Evolutionary conservation across 139 green algal species (phyloP).

Genomic region (Picochlorum sp.): DNA sequence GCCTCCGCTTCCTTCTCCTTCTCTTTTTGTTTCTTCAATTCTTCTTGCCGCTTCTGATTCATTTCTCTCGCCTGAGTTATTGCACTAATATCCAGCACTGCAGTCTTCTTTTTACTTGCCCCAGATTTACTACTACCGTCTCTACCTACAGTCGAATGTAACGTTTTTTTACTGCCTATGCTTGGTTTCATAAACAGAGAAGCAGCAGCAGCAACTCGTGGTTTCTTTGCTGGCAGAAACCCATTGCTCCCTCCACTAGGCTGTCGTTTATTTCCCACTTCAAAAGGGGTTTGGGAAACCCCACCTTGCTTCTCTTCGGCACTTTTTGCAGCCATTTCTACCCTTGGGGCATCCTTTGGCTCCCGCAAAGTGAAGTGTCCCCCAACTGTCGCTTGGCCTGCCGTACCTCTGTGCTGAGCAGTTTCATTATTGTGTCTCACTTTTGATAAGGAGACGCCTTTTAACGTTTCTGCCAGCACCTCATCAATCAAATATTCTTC

Average conservation of each 20-base stretch:
- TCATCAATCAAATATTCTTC: conserved; percentile 18
- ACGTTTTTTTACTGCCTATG: too few species aligned
- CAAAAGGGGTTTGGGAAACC: not conserved
- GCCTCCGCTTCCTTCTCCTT: not conserved
- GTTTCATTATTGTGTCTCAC: not conserved
- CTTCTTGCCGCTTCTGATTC: not conserved
- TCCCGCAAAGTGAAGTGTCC: not conserved
- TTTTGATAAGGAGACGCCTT: not conserved
- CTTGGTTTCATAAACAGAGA: too few species aligned
- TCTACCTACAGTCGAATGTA: too few species aligned
- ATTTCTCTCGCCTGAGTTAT: not conserved
- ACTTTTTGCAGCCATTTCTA: not conserved
- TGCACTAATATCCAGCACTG: conserved; percentile 3
- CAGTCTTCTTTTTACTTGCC: conserved; percentile 2
- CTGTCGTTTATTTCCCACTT: too few species aligned
- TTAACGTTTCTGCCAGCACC: conserved; percentile 6
- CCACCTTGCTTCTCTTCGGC: too few species aligned
- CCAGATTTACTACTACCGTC: not conserved
- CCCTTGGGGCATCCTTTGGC: not conserved
- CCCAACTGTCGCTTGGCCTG: not conserved
- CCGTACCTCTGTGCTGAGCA: not conserved
- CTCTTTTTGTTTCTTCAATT: not conserved
- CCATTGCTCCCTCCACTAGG: too few species aligned
- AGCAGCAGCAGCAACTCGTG: too few species aligned
- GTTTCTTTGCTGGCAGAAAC: too few species aligned